Percentiles rank a stretch among this genome's conserved stretches.
Conservation (phyloP, 441 rosid species). For the Raphanus hybrid region DNA sequence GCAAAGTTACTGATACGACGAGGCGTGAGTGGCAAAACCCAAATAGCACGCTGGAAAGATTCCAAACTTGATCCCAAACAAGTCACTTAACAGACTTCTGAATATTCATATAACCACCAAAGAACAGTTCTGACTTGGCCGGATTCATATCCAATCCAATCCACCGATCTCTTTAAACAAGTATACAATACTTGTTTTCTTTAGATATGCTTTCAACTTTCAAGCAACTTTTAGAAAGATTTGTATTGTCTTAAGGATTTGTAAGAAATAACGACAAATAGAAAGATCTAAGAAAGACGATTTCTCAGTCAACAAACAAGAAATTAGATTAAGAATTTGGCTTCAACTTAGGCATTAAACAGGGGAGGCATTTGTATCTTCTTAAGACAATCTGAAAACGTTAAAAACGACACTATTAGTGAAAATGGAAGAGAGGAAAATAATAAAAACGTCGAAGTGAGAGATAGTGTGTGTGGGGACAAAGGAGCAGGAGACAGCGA, state of each 20-base stretch:
- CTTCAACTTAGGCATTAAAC: slow-evolving; percentile 9
- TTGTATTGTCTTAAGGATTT: background rate
- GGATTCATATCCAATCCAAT: too few relatives aligned
- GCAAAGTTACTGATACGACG: too few relatives aligned
- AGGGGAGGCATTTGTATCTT: slow-evolving; percentile 8
- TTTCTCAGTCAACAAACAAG: slow-evolving; percentile 1
- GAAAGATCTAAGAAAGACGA: background rate
- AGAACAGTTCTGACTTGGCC: too few relatives aligned
- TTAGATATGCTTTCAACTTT: background rate
- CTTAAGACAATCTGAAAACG: slow-evolving; percentile 2
- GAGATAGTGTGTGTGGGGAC: slow-evolving; percentile 37
- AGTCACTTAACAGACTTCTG: too few relatives aligned
- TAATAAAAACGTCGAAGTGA: slow-evolving; percentile 22
- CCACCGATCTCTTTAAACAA: too few relatives aligned
- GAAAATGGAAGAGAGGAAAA: slow-evolving; percentile 19
- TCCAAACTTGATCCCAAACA: too few relatives aligned
- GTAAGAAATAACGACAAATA: slow-evolving; percentile 17
- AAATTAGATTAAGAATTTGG: slow-evolving; percentile 28
- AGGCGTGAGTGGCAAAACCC: too few relatives aligned
- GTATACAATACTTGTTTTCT: background rate
- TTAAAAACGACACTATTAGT: slow-evolving; percentile 20
- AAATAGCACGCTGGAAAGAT: too few relatives aligned
- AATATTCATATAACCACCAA: too few relatives aligned
- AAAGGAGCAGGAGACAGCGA: slow-evolving; percentile 25
- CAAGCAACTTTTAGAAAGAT: background rate